Conservation (phyloP, 805 yeast species). For the Saccharomycopsis capsularis region DNA sequence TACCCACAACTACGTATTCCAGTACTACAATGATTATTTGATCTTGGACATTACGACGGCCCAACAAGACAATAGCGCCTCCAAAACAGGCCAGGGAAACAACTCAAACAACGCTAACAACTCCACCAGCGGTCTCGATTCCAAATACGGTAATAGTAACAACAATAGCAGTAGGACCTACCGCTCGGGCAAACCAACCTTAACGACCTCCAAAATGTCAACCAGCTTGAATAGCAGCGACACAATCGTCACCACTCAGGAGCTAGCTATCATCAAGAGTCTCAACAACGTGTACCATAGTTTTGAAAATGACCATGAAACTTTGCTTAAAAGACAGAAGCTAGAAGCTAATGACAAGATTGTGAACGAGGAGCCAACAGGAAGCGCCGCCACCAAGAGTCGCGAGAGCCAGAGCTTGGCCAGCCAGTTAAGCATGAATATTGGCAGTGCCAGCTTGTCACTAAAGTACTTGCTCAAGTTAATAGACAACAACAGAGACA, state of each 20-base stretch:
- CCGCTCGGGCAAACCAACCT: not conserved
- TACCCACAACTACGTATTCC: conserved; percentile 3
- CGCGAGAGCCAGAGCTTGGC: conserved; percentile 13
- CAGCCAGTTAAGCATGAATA: conserved; percentile 30
- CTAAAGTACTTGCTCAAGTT: conserved; percentile 72
- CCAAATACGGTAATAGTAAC: not conserved
- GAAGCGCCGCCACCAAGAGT: not conserved
- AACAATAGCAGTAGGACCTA: not conserved
- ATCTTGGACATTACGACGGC: not conserved
- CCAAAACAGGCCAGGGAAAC: not conserved
- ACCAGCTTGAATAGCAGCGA: conserved; percentile 18
- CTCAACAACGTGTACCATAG: conserved; percentile 69
- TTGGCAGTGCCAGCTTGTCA: conserved; percentile 72
- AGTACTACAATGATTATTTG: conserved; percentile 5
- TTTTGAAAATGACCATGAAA: conserved; percentile 70
- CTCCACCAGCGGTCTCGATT: not conserved
- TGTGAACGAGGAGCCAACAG: conserved; percentile 27
- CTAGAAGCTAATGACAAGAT: conserved; percentile 76
- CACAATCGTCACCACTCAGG: conserved; percentile 16
- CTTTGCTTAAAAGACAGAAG: conserved; percentile 65
- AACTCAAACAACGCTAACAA: not conserved
- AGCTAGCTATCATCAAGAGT: conserved; percentile 39
- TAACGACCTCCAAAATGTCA: conserved; percentile 17
- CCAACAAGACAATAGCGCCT: not conserved
- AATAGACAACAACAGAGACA: conserved; percentile 76